Conservation (phyloP, 2,329 filamentous ascomycete species). For the Aspergillus niger region DNA sequence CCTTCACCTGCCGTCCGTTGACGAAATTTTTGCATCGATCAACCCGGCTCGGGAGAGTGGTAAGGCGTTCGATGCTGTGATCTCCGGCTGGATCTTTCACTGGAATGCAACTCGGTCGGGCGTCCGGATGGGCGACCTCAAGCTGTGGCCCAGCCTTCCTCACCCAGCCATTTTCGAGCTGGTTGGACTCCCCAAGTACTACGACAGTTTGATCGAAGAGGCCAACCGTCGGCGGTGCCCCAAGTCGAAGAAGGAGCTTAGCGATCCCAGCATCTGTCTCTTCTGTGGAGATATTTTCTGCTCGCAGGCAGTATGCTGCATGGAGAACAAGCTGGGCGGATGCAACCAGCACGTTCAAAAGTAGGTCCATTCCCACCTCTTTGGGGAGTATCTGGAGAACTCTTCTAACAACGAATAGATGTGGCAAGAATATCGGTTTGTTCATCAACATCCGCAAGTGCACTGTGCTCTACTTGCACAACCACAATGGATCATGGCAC, state of each 20-base stretch:
- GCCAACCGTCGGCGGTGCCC: conserved; percentile 81
- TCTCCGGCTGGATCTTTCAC: conserved; percentile 70
- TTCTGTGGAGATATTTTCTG: conserved; percentile 98
- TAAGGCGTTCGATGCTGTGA: conserved; percentile 52
- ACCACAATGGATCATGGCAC: conserved; percentile 77
- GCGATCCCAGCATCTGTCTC: conserved; percentile 87
- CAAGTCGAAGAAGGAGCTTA: conserved; percentile 85
- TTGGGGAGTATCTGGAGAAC: not conserved
- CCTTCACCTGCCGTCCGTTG: conserved; percentile 74
- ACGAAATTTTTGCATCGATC: conserved; percentile 71
- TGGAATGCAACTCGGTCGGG: conserved; percentile 39
- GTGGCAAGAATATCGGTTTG: conserved; percentile 84
- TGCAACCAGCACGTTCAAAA: conserved; percentile 87
- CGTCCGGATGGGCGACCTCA: conserved; percentile 35
- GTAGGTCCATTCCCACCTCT: conserved; percentile 53
- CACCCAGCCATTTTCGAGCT: conserved; percentile 95
- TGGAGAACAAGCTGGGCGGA: conserved; percentile 71
- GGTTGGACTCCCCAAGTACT: conserved; percentile 87
- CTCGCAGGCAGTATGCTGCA: conserved; percentile 89
- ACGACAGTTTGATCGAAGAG: conserved; percentile 89
- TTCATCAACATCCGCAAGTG: conserved; percentile 98
- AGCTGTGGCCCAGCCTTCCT: conserved; percentile 55
- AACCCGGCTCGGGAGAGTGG: conserved; percentile 42
- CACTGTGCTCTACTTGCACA: conserved; percentile 83
- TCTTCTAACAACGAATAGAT: conserved; percentile 56